A percentile compares a stretch with the other conserved stretches of the same genome.
Evolutionary conservation across 495 filamentous ascomycete species (phyloP).

Genomic region (Penicillium pancosmium): DNA sequence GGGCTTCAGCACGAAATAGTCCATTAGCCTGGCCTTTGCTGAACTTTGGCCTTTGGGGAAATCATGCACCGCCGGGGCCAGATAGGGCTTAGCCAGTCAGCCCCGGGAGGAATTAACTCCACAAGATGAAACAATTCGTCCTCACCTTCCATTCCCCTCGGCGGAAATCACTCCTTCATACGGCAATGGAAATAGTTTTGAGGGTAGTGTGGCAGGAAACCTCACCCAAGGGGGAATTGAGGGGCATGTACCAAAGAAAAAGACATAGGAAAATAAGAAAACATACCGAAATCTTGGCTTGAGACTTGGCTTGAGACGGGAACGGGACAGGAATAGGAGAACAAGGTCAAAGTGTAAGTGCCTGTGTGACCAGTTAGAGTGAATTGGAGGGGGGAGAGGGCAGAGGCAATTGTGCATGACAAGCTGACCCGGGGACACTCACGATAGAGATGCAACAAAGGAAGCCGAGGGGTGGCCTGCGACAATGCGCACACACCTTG

Average conservation of each 20-base stretch:
- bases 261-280: background rate
- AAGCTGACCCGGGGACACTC: background rate
- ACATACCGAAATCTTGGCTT: constrained; percentile 2
- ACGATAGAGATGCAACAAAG: background rate
- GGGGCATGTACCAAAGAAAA: background rate
- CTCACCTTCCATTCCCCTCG: background rate
- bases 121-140: background rate
- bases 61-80: background rate
- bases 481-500: constrained; percentile 1
- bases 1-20: background rate
- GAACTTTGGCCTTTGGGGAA: background rate
- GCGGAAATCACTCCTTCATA: background rate
- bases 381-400: background rate
- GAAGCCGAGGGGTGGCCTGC: background rate
- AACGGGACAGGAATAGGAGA: background rate
- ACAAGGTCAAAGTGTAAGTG: background rate
- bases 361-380: constrained; percentile 2
- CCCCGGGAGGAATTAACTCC: background rate
- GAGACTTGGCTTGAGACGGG: background rate
- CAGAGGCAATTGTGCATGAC: background rate
- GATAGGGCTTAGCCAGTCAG: background rate
- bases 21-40: background rate
- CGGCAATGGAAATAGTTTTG: no score
- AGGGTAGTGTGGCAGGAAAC: no score
- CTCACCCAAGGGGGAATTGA: background rate